These are phyloP conservation scores for Rhizopus microsporus DNA, from an alignment of 371 early-diverging fungal species.

Conservation along the genomic window DNA sequence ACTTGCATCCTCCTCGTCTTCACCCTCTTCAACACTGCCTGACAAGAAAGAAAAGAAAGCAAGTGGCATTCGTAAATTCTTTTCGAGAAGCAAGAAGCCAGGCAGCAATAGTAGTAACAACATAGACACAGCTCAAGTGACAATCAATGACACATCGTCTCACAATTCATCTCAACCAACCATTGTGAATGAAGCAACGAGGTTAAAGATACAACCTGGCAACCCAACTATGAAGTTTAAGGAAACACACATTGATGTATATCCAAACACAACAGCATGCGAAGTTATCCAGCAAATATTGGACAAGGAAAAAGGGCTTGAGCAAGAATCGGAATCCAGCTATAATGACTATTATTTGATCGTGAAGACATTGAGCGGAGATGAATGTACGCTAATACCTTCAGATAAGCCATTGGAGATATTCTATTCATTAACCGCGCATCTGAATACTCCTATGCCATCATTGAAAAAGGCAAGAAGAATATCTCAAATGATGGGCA, in stretches of 20 bases:
- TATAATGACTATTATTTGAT: slow-evolving; percentile 45
- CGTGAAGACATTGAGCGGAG: slow-evolving; percentile 43
- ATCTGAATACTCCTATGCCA: slow-evolving; percentile 57
- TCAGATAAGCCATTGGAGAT: slow-evolving; percentile 57
- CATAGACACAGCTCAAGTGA: slow-evolving; percentile 20
- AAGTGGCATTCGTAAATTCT: slow-evolving; percentile 43
- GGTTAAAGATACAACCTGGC: slow-evolving; percentile 46
- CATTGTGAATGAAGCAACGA: slow-evolving; percentile 3
- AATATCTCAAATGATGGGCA: slow-evolving; percentile 50
- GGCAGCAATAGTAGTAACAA: slow-evolving; percentile 5
- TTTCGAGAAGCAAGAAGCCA: slow-evolving; percentile 26
- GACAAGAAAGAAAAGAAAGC: slow-evolving; percentile 32
- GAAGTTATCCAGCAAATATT: slow-evolving; percentile 57
- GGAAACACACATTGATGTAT: slow-evolving; percentile 30
- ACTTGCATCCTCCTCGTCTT: slow-evolving; percentile 3
- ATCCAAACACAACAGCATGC: slow-evolving; percentile 48
- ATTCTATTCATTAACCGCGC: slow-evolving; percentile 53
- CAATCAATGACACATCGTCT: slow-evolving; percentile 38
- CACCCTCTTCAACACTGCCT: slow-evolving; percentile 14
- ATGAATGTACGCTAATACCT: slow-evolving; percentile 40
- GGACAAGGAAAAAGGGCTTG: slow-evolving; percentile 4
- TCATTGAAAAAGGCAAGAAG: slow-evolving; percentile 47
- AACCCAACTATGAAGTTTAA: slow-evolving; percentile 34
- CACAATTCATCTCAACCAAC: slow-evolving; percentile 41
- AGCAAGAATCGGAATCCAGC: not conserved